Evolutionary conservation across 768 basidiomycete species (phyloP).

Genomic region (Termitomyces sp.): DNA sequence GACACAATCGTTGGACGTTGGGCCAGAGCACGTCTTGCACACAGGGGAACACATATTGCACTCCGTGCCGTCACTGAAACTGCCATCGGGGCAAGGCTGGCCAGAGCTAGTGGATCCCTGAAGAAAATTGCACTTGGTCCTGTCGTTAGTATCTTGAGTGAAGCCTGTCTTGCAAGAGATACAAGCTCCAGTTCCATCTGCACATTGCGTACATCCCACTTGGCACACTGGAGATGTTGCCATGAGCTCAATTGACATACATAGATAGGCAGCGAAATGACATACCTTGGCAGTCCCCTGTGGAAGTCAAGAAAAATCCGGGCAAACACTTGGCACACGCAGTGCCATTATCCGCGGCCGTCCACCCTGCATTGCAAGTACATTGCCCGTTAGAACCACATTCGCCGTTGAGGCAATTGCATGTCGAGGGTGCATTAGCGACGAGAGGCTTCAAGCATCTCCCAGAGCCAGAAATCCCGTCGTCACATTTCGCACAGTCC

Average conservation of each 20-base stretch:
- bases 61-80: slow-evolving; percentile 49
- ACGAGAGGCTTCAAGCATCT: slow-evolving; percentile 55
- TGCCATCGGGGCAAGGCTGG: slow-evolving; percentile 58
- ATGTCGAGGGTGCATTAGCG: slow-evolving; percentile 54
- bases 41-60: slow-evolving; percentile 61
- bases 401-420: slow-evolving; percentile 80
- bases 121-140: slow-evolving; percentile 58
- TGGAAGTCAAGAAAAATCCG: slow-evolving; percentile 71
- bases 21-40: slow-evolving; percentile 69
- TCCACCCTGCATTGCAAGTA: slow-evolving; percentile 76
- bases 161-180: slow-evolving; percentile 68
- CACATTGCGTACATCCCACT: slow-evolving; percentile 69
- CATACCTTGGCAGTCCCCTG: slow-evolving; percentile 72
- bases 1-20: slow-evolving; percentile 68
- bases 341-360: slow-evolving; percentile 64
- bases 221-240: slow-evolving; percentile 51
- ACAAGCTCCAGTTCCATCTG: slow-evolving; percentile 66
- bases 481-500: slow-evolving; percentile 69
- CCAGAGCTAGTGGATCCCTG: slow-evolving; percentile 49
- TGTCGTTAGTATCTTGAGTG: slow-evolving; percentile 61
- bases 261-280: slow-evolving; percentile 4
- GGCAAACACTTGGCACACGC: slow-evolving; percentile 69
- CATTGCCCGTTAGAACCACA: slow-evolving; percentile 71
- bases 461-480: slow-evolving; percentile 77
- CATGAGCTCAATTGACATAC: slow-evolving; percentile 1